A percentile compares a stretch with the other conserved stretches of the same genome.
Conservation (phyloP, 192 early-diverging fungal species). For the Coemansia biformis region DNA sequence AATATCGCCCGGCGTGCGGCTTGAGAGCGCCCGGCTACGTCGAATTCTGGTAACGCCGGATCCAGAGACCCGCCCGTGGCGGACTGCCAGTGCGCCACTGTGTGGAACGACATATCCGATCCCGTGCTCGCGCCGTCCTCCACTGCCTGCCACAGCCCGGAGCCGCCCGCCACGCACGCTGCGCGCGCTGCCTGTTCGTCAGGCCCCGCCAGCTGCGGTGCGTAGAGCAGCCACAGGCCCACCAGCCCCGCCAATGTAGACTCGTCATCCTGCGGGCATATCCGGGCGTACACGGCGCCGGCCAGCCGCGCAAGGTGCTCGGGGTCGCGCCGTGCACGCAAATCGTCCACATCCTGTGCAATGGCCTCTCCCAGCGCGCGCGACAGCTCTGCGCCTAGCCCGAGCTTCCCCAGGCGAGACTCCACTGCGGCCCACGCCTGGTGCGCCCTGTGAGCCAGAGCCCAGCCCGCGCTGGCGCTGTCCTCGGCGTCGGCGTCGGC, state of each 20-base stretch:
- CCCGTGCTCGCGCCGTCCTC: slow-evolving; percentile 2
- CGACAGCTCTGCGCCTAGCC: slow-evolving; percentile 22
- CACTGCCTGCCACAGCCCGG: slow-evolving; percentile 25
- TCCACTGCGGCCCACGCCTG: slow-evolving; percentile 29
- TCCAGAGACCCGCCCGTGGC: not conserved
- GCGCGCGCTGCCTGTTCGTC: slow-evolving; percentile 7
- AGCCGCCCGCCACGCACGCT: slow-evolving; percentile 10
- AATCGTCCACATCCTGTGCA: slow-evolving; percentile 8
- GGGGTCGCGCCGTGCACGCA: slow-evolving; percentile 15
- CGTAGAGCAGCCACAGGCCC: slow-evolving; percentile 23
- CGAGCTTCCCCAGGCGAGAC: slow-evolving; percentile 17
- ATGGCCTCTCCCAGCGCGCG: slow-evolving; percentile 25
- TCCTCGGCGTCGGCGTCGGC: not conserved
- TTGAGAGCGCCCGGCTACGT: slow-evolving; percentile 20
- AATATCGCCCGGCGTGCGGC: slow-evolving; percentile 40
- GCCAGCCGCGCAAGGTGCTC: slow-evolving; percentile 33
- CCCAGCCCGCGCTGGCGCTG: not conserved
- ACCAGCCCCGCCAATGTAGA: slow-evolving; percentile 7
- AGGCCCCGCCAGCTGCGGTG: not conserved
- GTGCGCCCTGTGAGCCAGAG: slow-evolving; percentile 17
- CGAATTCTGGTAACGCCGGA: not conserved
- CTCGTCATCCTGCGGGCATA: slow-evolving; percentile 24
- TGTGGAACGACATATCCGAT: slow-evolving; percentile 20
- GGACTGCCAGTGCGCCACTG: slow-evolving; percentile 31
- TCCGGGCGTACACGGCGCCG: slow-evolving; percentile 14